Evolutionary conservation across 345 rosid genomes (phyloP), one percentile per base, ranked within the genome.

Genomic region (Diplotaxis tenuifolia): DNA sequence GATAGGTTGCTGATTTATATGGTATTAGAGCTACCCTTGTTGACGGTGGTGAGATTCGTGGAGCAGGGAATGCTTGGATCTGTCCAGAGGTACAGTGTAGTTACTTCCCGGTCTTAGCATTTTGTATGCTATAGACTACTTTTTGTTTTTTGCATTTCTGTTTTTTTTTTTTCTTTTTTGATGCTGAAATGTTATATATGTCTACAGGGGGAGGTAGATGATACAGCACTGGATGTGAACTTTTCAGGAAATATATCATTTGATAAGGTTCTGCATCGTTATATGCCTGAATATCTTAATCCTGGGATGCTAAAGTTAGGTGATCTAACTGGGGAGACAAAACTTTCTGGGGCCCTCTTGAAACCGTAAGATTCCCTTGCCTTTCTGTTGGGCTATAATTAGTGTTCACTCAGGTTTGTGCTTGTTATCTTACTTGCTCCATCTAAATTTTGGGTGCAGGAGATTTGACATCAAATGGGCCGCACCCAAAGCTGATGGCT

Each of bases 61-160:
- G 98, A 68, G 98, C 97, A 28, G 98, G 98, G 75, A 94, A 94
- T 84, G 96, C 95, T 58, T 94, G 98, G 98, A 81, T 94, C 64
- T 94, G 96, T 76, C 97, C 92, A n/a, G 98, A 94, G 95, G 98
- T 94, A 82, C 62, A 60, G 14, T 62, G 7, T 54, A 52, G 55
- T 23, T 47, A 55, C 36, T 40, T 62, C 27, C 10, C 28, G 28
- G n/a, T n/a, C n/a, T n/a, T 38, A 53, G n/a, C 47, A 52, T 19
- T 27, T 36, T 52, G 15, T 52, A 34, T 25, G 65, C 19, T 22
- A 16, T 20, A 8, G 18, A 45, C 3, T 32, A 27, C 66, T 76
- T 38, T 8, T 62, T 36, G 28, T 7, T 5, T 34, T 47, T 16
- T 63, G 23, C 9, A 5, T 22, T 49, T 63, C 57, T 32, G 15